These are phyloP conservation scores for Mycena pura DNA, from an alignment of 768 basidiomycete species.

Conservation along the genomic window DNA sequence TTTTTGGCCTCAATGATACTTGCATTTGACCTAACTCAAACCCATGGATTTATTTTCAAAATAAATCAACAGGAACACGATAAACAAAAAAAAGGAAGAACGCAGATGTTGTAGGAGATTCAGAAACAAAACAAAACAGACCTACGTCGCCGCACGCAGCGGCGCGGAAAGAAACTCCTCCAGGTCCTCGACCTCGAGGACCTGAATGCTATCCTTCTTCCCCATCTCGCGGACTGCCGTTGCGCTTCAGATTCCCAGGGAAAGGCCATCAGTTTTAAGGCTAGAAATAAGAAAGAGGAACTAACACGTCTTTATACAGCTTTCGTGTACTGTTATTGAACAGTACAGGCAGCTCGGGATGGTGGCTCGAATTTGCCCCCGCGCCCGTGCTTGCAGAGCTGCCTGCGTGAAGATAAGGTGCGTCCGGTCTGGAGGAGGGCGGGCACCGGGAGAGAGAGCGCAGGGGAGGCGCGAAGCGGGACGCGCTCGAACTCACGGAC, in stretches of 20 bases:
- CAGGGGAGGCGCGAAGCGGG: background rate
- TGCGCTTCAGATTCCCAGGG: background rate
- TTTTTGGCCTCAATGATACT: background rate
- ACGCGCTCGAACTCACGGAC: background rate
- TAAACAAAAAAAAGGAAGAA: background rate
- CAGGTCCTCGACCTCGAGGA: slow-evolving; percentile 1
- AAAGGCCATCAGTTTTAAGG: slow-evolving; percentile 1
- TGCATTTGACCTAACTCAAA: background rate
- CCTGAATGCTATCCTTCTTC: background rate
- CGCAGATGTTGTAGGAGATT: too few species aligned
- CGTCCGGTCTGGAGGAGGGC: too few species aligned
- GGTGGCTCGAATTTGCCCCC: background rate
- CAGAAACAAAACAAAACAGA: slow-evolving; percentile 1
- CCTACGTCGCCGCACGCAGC: background rate
- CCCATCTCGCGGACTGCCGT: background rate
- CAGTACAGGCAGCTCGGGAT: background rate
- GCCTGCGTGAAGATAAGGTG: too few species aligned
- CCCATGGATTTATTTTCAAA: background rate
- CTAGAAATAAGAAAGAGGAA: background rate
- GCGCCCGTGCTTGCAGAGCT: background rate
- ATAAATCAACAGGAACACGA: background rate
- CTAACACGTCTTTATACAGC: background rate
- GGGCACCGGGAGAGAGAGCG: too few species aligned
- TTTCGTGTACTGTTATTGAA: slow-evolving; percentile 1
- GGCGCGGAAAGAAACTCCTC: background rate